Base-by-base conservation (phyloP, 208 protist species). In the Crithidia fasciculata region DNA sequence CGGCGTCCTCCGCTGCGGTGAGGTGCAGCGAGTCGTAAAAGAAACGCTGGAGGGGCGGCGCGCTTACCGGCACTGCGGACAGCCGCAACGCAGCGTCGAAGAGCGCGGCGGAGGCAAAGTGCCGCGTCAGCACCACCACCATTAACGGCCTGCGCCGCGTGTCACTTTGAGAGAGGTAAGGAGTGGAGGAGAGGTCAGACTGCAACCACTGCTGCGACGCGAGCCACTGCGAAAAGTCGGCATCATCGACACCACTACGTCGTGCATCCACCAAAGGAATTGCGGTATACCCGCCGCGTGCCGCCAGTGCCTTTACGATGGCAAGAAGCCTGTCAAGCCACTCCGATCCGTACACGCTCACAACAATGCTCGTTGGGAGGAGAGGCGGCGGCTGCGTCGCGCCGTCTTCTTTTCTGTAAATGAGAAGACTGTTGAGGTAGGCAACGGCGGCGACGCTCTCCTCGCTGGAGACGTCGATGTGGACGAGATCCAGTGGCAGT, bases 391-490 rank as follows among this genome's bases (percentile, higher is more conserved):
- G 8, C 10, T 49, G 44, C 4, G 43, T 2, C 18, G 5, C 5
- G 8, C 5, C 39, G 0, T 39, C 39, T 5, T 3, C 58, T 28
- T 13, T 54, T 0, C 19, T 3, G 16, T 37, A 15, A 2, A 41
- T 19, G 5, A 58, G 55, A 8, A 87, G 52, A 19, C 69, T 56
- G 4, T 49, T 28, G 13, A 88, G 62, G 53, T 67, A 85, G 2
- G 53, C 70, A 7, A 88, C 41, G 4, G 60, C 41, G 16, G 80
- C 76, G 5, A 83, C 47, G n/a, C 58, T 49, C 39, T 83, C 68
- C 13, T 72, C 77, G n/a, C 61, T 62, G 69, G 45, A 69, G 2
- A 83, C 56, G 54, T 88, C 80, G 56, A 85, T 67, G 69, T 85
- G 76, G 5, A 88, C 80, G 2, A 88, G 41, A 57, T 83, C 74